Evolutionary conservation across 805 yeast species (phyloP), one percentile per base, ranked within the genome.

Genomic region (Wickerhamomyces ciferrii): DNA sequence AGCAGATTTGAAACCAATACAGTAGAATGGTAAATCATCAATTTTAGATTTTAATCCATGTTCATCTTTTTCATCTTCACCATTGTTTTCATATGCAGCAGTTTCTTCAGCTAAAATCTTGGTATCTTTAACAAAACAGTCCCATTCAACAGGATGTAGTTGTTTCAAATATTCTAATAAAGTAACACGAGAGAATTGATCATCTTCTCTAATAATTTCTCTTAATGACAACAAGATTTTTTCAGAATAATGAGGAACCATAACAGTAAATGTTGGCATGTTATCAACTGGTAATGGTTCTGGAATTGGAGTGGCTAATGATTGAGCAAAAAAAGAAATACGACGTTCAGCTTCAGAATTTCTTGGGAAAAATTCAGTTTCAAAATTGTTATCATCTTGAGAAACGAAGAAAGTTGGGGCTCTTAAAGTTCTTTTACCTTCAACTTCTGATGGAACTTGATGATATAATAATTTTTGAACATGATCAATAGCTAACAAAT

Each of bases 321-420:
- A 91, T 71, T 94, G 99, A 49, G 99, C 99, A 74, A 94, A 94
- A 86, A 95, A 94, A 49, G 97, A 88, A 59, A 94, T 91, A 79
- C 99, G 94, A 77, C 99, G 91, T 75, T 95, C 99, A 53, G 99
- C 99, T 71, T 94, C 99, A 40, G 97, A 89, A 69, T 92, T 82
- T 62, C 83, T 78, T 58, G 99, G 98, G 87, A 94, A 94, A 65
- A 89, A 95, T 76, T 92, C 97, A 55, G 97, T 88, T 54, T 87
- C 96, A 61, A 91, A 87, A 64, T 90, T 79, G 69, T 74, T 71
- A 60, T 94, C 99, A 71, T 94, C 99, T 72, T 95, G 99, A 51
- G 96, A 84, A 49, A 94, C 96, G 61, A 94, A 94, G 83, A 94
- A 94, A 46, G 98, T 92, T 59, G 99, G 99, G 43, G 99, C 98